Base-by-base conservation (phyloP, 2,329 filamentous ascomycete species). In the Aspergillus amoenus region DNA sequence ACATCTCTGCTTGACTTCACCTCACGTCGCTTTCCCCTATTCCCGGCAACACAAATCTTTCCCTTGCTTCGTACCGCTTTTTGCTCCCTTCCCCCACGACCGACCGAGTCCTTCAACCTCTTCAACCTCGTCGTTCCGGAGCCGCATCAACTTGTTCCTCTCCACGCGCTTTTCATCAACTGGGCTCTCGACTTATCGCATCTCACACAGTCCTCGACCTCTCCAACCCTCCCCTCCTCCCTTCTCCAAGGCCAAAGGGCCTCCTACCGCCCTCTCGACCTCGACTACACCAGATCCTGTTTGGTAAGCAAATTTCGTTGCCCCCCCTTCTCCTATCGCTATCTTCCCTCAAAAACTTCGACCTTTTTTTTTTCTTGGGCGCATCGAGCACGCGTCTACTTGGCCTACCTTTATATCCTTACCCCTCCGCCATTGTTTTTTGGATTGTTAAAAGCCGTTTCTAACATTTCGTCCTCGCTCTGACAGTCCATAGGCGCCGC, bases 401-500 rank as follows among this genome's bases (percentile, higher is more conserved):
- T 32, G 32, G 40, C 40, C 40, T 48, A 48, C 51, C 32, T 30
- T 43, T 22, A 21, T 18, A 39, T 51, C 21, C 49, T 42, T 37
- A 37, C 49, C 42, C 27, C 27, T 22, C 21, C 45, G 42, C 15
- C 30, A 40, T 18, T 21, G 42, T 34, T 51, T 8, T 22, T 45
- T 45, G 24, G 60, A 56, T 49, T 32, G 60, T 45, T 37, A 52
- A 60, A 41, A 37, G 17, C 27, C 40, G 51, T 67, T 52, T 52
- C 56, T 60, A 55, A 64, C 40, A 37, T 41, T 18, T 18, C 39
- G 51, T 55, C n/a, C 39, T 46, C 37, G 43, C 51, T 56, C 55
- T 65, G 54, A 61, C 57, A 73, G 71, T 62, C 61, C 55, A 70
- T 72, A 71, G 62, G 59, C 64, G 61, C 68, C 68, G 68, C 67